Percentiles rank a stretch among this genome's conserved stretches.
These are phyloP conservation scores for Neospermospora avenae DNA, from an alignment of 2,329 filamentous ascomycete species.

Conservation along the genomic window DNA sequence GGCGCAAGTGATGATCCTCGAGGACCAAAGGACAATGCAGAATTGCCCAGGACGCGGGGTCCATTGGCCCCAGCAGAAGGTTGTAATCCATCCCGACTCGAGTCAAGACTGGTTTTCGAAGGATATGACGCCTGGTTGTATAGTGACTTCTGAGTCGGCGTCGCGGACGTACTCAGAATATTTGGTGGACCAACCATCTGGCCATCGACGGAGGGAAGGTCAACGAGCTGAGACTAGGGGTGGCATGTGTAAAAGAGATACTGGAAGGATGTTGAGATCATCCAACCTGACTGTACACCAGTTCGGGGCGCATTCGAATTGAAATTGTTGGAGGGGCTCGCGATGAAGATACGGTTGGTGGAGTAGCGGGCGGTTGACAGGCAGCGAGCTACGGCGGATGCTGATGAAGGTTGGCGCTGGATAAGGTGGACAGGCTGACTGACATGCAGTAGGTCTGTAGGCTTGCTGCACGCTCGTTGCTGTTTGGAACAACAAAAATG, in stretches of 20 bases:
- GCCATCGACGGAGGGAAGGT: slow-evolving; percentile 31
- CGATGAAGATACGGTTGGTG: not conserved
- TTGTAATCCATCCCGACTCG: slow-evolving; percentile 55
- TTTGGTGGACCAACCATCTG: slow-evolving; percentile 39
- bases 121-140: slow-evolving; percentile 42
- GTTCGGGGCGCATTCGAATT: slow-evolving; percentile 11
- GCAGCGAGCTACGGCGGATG: not conserved
- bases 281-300: slow-evolving; percentile 13
- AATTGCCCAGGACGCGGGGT: slow-evolving; percentile 49
- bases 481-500: not conserved
- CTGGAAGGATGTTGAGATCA: slow-evolving; percentile 23
- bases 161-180: slow-evolving; percentile 53
- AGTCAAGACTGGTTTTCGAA: slow-evolving; percentile 42
- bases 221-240: slow-evolving; percentile 27
- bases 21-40: slow-evolving; percentile 59
- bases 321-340: not conserved
- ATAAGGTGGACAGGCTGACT: too few relatives aligned
- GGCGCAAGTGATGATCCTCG: slow-evolving; percentile 69
- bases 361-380: slow-evolving; percentile 1
- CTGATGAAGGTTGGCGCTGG: not conserved
- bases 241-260: slow-evolving; percentile 31
- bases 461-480: not conserved
- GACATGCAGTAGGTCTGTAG: not conserved
- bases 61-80: slow-evolving; percentile 43
- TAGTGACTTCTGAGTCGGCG: slow-evolving; percentile 52